phyloP scores from a whole-genome alignment of 1,139 yeast genomes.

The Lodderomyces metapsilosis region DNA sequence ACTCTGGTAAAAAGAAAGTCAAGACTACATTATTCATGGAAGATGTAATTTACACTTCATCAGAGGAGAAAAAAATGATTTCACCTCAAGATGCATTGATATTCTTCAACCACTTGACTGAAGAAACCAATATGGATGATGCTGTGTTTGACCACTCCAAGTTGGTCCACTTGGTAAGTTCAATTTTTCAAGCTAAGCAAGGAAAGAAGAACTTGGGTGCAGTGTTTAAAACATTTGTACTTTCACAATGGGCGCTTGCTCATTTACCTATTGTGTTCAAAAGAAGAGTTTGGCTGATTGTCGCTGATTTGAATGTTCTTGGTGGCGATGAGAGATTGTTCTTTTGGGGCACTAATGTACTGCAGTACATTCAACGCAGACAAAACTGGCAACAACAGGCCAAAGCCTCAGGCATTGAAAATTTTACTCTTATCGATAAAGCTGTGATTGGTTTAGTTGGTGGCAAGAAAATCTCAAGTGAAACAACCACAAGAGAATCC shows the following conservation, averaged over 20 bases:
- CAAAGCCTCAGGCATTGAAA: slow-evolving; percentile 43
- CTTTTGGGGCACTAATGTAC: slow-evolving; percentile 31
- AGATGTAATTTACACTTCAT: slow-evolving; percentile 39
- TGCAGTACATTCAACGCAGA: slow-evolving; percentile 36
- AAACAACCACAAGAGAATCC: slow-evolving; percentile 49
- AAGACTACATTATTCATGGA: slow-evolving; percentile 30
- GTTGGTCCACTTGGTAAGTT: background rate
- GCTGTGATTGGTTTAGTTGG: slow-evolving; percentile 58
- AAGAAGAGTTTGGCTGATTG: slow-evolving; percentile 32
- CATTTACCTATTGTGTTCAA: slow-evolving; percentile 35
- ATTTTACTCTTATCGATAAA: slow-evolving; percentile 51
- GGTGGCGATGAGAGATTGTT: slow-evolving; percentile 33
- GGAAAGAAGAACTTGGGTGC: slow-evolving; percentile 40
- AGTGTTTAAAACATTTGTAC: slow-evolving; percentile 37
- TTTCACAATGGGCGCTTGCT: slow-evolving; percentile 42
- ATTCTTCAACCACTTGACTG: slow-evolving; percentile 37
- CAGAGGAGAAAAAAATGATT: slow-evolving; percentile 41
- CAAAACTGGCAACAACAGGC: slow-evolving; percentile 45
- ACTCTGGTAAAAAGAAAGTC: slow-evolving; percentile 21
- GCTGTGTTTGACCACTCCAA: slow-evolving; percentile 23
- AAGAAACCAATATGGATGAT: slow-evolving; percentile 32
- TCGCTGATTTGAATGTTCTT: slow-evolving; percentile 21
- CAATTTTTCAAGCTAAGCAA: slow-evolving; percentile 28
- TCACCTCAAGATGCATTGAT: slow-evolving; percentile 62
- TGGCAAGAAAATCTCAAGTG: slow-evolving; percentile 37